A percentile compares a stretch with the other conserved stretches of the same genome.
These are phyloP conservation scores for Suillus bovinus DNA, from an alignment of 768 basidiomycete species.

Conservation along the genomic window DNA sequence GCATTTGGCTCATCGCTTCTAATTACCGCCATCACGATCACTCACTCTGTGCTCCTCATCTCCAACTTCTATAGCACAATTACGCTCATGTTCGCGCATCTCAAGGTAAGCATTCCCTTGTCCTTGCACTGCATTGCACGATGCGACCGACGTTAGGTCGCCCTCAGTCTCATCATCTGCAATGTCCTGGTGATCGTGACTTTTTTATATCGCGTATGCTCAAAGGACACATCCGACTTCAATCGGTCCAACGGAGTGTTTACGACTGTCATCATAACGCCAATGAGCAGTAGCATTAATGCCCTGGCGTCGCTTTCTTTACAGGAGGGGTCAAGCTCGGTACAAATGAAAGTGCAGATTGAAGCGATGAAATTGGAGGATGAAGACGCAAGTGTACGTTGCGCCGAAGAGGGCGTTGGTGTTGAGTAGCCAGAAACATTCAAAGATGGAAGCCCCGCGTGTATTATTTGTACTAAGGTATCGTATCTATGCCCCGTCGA, in stretches of 20 bases:
- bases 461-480: background rate
- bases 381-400: background rate
- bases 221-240: conserved; percentile 8
- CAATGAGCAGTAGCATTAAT: background rate
- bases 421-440: background rate
- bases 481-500: too few species aligned
- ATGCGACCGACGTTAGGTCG: conserved; percentile 14
- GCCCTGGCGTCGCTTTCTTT: background rate
- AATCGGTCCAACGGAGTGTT: conserved; percentile 6
- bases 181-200: conserved; percentile 28
- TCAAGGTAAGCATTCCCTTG: conserved; percentile 19
- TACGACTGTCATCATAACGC: background rate
- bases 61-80: background rate
- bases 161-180: conserved; percentile 27
- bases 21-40: conserved; percentile 21
- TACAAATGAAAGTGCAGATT: background rate
- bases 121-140: background rate
- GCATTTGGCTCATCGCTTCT: conserved; percentile 22
- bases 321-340: conserved; percentile 29
- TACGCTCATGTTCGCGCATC: conserved; percentile 21
- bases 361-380: background rate
- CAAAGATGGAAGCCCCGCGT: background rate
- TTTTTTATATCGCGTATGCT: conserved; percentile 20
- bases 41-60: conserved; percentile 17
- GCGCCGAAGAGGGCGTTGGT: background rate